Conservation (phyloP, 805 yeast species). For the Saccharomycopsis javanensis region DNA sequence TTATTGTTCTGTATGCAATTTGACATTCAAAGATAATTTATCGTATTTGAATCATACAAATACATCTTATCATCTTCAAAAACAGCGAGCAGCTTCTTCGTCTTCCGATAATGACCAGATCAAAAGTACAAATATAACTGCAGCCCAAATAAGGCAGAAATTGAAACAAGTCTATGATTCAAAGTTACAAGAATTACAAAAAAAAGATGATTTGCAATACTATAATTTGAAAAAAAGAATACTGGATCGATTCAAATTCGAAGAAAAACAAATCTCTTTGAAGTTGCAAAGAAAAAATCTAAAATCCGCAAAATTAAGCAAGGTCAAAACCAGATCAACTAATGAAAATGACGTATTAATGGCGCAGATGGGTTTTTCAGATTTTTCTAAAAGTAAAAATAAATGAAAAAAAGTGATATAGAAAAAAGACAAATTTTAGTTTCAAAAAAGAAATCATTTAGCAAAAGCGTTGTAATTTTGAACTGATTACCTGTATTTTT, state of each 20-base stretch:
- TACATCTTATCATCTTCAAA: slow-evolving; percentile 53
- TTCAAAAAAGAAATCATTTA: too few species aligned
- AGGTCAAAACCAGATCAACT: background rate
- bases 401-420: too few species aligned
- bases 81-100: slow-evolving; percentile 19
- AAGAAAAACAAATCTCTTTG: background rate
- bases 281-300: slow-evolving; percentile 4
- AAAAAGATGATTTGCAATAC: slow-evolving; percentile 10
- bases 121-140: slow-evolving; percentile 9
- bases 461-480: too few species aligned
- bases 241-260: slow-evolving; percentile 11
- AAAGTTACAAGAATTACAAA: slow-evolving; percentile 5
- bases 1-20: slow-evolving; percentile 68
- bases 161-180: slow-evolving; percentile 7
- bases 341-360: background rate
- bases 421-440: too few species aligned
- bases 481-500: too few species aligned
- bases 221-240: slow-evolving; percentile 16
- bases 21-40: slow-evolving; percentile 77
- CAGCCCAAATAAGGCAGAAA: slow-evolving; percentile 14
- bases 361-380: slow-evolving; percentile 10
- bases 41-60: slow-evolving; percentile 76
- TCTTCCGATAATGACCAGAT: slow-evolving; percentile 23
- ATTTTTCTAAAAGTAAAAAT: background rate
- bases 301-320: background rate